Percentiles rank a stretch among this genome's conserved stretches.
These are phyloP conservation scores for Plasmopara muralis DNA, from an alignment of 352 stramenopile species.

Conservation along the genomic window DNA sequence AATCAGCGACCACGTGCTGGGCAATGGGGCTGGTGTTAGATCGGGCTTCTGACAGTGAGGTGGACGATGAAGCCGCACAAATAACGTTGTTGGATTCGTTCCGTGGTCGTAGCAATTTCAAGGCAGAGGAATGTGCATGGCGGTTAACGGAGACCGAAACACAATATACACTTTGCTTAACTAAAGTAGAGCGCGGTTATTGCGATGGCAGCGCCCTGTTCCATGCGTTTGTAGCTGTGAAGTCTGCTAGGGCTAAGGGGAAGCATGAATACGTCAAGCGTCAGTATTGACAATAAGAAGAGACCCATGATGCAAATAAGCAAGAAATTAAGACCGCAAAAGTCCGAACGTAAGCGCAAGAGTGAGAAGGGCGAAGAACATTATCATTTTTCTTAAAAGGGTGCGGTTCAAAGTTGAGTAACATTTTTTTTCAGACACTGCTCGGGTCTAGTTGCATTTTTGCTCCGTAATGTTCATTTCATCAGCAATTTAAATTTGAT, in stretches of 20 bases:
- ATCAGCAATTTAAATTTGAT: too few species aligned
- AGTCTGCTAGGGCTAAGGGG: conserved; percentile 71
- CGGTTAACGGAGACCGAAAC: conserved; percentile 95
- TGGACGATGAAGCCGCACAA: conserved; percentile 91
- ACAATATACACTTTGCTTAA: conserved; percentile 91
- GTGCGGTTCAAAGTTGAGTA: too few species aligned
- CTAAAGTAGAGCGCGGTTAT: conserved; percentile 95
- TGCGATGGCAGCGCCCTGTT: conserved; percentile 96
- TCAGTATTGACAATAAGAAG: conserved; percentile 82
- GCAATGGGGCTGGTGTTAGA: conserved; percentile 61
- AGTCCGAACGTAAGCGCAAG: conserved; percentile 54
- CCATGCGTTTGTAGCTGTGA: conserved; percentile 89
- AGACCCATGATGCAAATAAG: conserved; percentile 86
- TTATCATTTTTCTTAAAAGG: too few species aligned
- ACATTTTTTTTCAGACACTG: too few species aligned
- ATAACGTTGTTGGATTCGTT: conserved; percentile 92
- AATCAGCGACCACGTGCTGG: conserved; percentile 94
- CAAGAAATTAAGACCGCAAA: conserved; percentile 63
- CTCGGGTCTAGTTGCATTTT: too few species aligned
- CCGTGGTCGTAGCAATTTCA: conserved; percentile 87
- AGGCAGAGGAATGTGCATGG: conserved; percentile 89
- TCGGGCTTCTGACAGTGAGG: conserved; percentile 91
- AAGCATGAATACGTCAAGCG: conserved; percentile 77
- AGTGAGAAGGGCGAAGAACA: conserved; percentile 32
- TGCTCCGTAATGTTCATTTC: too few species aligned